Base-by-base conservation (phyloP, 306 rosid species). In the Vachellia collinsii region DNA sequence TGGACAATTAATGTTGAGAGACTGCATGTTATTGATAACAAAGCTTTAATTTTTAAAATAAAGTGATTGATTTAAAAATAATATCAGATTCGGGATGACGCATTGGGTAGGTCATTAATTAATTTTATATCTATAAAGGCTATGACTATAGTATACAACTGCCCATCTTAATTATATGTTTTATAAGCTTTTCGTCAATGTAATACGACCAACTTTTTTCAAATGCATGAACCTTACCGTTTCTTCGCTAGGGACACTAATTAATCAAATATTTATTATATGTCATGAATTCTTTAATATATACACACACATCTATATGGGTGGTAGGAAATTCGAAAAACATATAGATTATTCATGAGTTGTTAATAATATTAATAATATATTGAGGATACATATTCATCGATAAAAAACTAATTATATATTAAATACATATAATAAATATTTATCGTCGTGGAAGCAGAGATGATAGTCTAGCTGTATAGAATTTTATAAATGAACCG, bases 11-110 rank as follows among this genome's bases (percentile, higher is more conserved):
- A 29, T 37, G 65, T 61, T 14, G 41, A 78, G 34, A 69, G 70
- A 39, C 67, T 51, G 42, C 64, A 36, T 34, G n/a, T n/a, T n/a
- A n/a, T n/a, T n/a, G n/a, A 67, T 36, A 51, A 68, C 20, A 46
- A n/a, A 20, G 53, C 17, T 11, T 39, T 8, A 11, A 19, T 68
- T n/a, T 39, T 5, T 5, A 65, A 68, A 42, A 20, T 42, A 1
- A 5, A 68, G 17, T 68, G 46, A 25, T 67, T n/a, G 53, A 68
- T n/a, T 42, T 68, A 68, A 68, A 14, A 68, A 68, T 68, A 68
- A 68, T 67, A 68, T 68, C 73, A 42, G 51, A 68, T 17, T 66
- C 6, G 44, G 22, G 12, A 39, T 39, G 72, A 39, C 29, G 29
- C 12, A 9, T 37, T 16, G 1, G 20, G 13, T 65, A 1, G 19